Evolutionary conservation across 2,329 filamentous ascomycete species (phyloP).

Genomic region (Trichophyton verrucosum): DNA sequence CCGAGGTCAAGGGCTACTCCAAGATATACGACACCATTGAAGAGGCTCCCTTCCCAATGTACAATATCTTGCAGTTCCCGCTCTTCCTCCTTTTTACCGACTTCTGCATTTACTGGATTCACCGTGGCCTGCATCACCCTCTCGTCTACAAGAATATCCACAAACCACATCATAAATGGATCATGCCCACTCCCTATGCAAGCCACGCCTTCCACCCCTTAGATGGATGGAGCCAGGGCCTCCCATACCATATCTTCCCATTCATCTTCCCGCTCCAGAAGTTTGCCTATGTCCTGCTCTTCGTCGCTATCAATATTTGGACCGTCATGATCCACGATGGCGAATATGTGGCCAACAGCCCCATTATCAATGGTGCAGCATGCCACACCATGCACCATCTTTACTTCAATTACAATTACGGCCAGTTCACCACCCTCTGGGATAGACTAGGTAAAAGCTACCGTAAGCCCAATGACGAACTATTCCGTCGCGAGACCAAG

Average conservation of each 20-base stretch:
- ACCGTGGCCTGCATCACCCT: conserved; percentile 72
- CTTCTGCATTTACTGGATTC: conserved; percentile 82
- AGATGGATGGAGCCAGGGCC: conserved; percentile 75
- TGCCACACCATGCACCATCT: conserved; percentile 89
- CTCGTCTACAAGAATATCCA: conserved; percentile 74
- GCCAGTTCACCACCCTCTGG: conserved; percentile 87
- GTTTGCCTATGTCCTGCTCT: conserved; percentile 71
- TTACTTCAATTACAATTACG: conserved; percentile 84
- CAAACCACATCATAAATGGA: conserved; percentile 99
- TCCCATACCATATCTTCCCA: conserved; percentile 88
- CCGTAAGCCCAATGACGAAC: conserved; percentile 68
- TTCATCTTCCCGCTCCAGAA: conserved; percentile 91
- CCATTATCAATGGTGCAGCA: conserved; percentile 86
- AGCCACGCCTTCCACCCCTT: conserved; percentile 90
- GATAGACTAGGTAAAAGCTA: conserved; percentile 81
- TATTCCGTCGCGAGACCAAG: conserved; percentile 75
- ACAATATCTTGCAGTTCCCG: conserved; percentile 73
- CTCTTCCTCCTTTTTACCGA: conserved; percentile 82
- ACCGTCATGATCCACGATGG: conserved; percentile 93
- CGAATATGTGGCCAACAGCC: conserved; percentile 81
- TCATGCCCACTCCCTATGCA: conserved; percentile 90
- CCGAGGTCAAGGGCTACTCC: conserved; percentile 71
- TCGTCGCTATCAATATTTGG: conserved; percentile 93
- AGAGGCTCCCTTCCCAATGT: conserved; percentile 64
- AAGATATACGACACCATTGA: conserved; percentile 73